Evolutionary conservation across 2,329 filamentous ascomycete species (phyloP), one percentile per base, ranked within the genome.

Genomic region (Chrysoporthe austroafricana): DNA sequence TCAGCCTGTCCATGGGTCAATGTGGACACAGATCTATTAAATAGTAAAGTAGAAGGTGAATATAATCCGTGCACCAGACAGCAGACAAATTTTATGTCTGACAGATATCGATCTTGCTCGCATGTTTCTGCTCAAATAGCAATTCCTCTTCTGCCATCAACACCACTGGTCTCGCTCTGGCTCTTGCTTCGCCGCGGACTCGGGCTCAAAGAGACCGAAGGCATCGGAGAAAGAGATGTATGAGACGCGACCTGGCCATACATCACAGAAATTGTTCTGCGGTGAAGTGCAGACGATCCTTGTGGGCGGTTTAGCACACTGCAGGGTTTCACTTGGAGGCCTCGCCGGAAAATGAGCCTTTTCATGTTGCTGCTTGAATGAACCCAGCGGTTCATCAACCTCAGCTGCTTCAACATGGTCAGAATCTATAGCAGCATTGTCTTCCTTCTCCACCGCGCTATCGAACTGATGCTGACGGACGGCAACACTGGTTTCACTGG

Each of bases 151-250:
- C 44, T 18, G 44, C 18, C 44, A 11, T 46, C 44, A 46, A 46
- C 13, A 46, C 44, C 44, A 13, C 44, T 18, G 32, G 54, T 26
- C 26, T 26, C 26, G 26, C 26, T 26, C 26, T 26, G 26, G 26
- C 26, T 26, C 26, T 26, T 26, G 26, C 26, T 26, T 26, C 26
- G 26, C 26, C 26, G 26, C 26, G 26, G 26, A 26, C 8, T 32
- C 32, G 14, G 54, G 54, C 13, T 16, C 54, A 57, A 26, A n/a
- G 11, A 57, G 21, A 14, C 54, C 54, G 26, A 57, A 57, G 8
- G 54, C 32, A 14, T 57, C 26, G 5, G 54, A 57, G 14, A 57
- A 57, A 11, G 54, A 57, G 26, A 57, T 26, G 54, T 57, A 57
- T n/a, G 21, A 57, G 54, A 8, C 13, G 54, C 8, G 11, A 14